Percentiles rank a stretch among this genome's conserved stretches.
phyloP scores from a whole-genome alignment of 2,329 filamentous ascomycete species.

The Penicillium sp. region DNA sequence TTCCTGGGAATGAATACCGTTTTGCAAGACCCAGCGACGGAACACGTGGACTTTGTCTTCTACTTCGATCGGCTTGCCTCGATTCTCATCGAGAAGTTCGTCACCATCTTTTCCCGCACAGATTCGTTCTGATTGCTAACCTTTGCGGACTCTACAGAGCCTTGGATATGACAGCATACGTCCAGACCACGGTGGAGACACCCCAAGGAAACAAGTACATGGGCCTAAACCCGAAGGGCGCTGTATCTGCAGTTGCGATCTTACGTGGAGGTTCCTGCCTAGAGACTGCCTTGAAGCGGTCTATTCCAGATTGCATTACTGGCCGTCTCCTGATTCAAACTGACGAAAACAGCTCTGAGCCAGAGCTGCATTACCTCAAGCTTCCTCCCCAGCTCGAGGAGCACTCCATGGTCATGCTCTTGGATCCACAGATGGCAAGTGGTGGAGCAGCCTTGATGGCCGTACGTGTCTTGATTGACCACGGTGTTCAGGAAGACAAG shows the following conservation, averaged over 20 bases:
- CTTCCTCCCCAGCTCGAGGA: slow-evolving; percentile 71
- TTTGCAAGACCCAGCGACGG: slow-evolving; percentile 76
- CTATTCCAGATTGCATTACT: slow-evolving; percentile 88
- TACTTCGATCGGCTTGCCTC: slow-evolving; percentile 90
- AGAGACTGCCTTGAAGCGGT: slow-evolving; percentile 82
- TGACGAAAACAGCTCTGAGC: slow-evolving; percentile 80
- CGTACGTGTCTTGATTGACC: slow-evolving; percentile 91
- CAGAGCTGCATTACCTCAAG: slow-evolving; percentile 87
- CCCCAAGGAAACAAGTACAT: slow-evolving; percentile 69
- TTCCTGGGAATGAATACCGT: slow-evolving; percentile 87
- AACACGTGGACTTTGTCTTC: slow-evolving; percentile 90
- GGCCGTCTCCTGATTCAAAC: slow-evolving; percentile 91
- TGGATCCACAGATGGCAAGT: slow-evolving; percentile 93
- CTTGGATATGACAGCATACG: slow-evolving; percentile 74
- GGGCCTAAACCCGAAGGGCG: slow-evolving; percentile 70
- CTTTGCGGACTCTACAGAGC: slow-evolving; percentile 53
- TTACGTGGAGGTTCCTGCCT: slow-evolving; percentile 86
- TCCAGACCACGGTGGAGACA: slow-evolving; percentile 65
- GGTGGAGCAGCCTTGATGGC: slow-evolving; percentile 89
- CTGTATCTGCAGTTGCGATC: slow-evolving; percentile 82
- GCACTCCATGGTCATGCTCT: slow-evolving; percentile 79
- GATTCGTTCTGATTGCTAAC: slow-evolving; percentile 3
- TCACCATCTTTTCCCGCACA: not conserved
- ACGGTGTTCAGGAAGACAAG: slow-evolving; percentile 78
- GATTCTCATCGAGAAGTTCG: slow-evolving; percentile 73